These are phyloP conservation scores for Boeremia exigua DNA, from an alignment of 2,329 filamentous ascomycete species.

Conservation along the genomic window DNA sequence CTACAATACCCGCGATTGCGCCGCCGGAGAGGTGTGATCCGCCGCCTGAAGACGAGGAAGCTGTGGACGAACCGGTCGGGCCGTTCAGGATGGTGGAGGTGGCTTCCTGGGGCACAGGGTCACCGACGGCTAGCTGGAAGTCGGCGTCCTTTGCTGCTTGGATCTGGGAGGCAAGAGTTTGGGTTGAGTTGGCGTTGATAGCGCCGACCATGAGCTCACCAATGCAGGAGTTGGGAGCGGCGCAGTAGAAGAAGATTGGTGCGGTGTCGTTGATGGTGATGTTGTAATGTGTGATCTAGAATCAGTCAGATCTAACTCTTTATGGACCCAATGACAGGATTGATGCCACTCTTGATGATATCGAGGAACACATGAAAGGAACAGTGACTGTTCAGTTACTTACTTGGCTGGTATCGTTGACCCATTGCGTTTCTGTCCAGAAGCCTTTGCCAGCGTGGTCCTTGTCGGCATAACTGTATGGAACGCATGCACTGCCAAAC, in stretches of 20 bases:
- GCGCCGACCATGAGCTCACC: slow-evolving; percentile 74
- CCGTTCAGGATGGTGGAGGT: slow-evolving; percentile 19
- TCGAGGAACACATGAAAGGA: no score
- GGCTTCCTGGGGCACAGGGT: slow-evolving; percentile 49
- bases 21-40: slow-evolving; percentile 41
- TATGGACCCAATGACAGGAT: no score
- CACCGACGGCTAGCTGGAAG: slow-evolving; percentile 47
- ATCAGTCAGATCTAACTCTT: slow-evolving; percentile 3
- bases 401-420: slow-evolving; percentile 28
- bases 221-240: slow-evolving; percentile 69
- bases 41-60: background rate
- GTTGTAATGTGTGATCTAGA: slow-evolving; percentile 38
- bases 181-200: slow-evolving; percentile 65
- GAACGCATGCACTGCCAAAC: slow-evolving; percentile 49
- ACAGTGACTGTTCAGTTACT: background rate
- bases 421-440: slow-evolving; percentile 38
- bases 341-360: no score
- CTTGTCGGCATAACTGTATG: slow-evolving; percentile 43
- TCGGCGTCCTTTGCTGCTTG: slow-evolving; percentile 30
- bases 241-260: slow-evolving; percentile 50
- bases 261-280: slow-evolving; percentile 44
- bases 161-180: slow-evolving; percentile 39
- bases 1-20: slow-evolving; percentile 61
- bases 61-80: slow-evolving; percentile 13
- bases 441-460: slow-evolving; percentile 36